These are phyloP conservation scores for Lasiodiplodia citricola DNA, from an alignment of 2,329 filamentous ascomycete genomes.

Conservation along the genomic window DNA sequence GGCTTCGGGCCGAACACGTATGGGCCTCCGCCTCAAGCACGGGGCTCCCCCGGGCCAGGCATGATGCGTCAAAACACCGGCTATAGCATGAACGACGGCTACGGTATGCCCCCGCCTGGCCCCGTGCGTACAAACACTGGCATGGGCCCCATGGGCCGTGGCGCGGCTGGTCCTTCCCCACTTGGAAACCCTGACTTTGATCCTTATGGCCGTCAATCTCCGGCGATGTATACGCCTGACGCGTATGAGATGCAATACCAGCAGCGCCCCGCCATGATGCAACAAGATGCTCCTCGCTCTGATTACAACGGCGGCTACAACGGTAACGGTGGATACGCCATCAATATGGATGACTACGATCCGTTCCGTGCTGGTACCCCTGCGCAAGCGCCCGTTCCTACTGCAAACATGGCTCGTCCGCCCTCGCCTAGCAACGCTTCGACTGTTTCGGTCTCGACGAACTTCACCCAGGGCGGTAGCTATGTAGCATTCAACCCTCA, in stretches of 20 bases:
- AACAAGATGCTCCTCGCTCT: not conserved
- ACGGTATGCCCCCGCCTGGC: conserved; percentile 11
- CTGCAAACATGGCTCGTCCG: conserved; percentile 9
- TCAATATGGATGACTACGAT: conserved; percentile 12
- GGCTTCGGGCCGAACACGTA: conserved; percentile 27
- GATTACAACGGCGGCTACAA: not conserved
- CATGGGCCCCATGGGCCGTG: conserved; percentile 15
- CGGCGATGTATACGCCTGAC: conserved; percentile 29
- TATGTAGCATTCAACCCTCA: conserved; percentile 19
- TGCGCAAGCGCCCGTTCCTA: not conserved
- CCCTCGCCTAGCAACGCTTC: conserved; percentile 16
- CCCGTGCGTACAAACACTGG: conserved; percentile 24
- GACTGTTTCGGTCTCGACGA: not conserved
- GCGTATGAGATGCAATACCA: conserved; percentile 26
- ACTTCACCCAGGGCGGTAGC: not conserved
- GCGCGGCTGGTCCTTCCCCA: conserved; percentile 7
- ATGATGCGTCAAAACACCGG: conserved; percentile 32
- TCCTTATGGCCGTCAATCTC: conserved; percentile 31
- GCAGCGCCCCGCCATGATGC: not conserved
- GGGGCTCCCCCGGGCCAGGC: conserved; percentile 36
- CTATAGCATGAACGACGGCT: conserved; percentile 29
- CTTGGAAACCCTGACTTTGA: conserved; percentile 12
- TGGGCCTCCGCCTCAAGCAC: conserved; percentile 39
- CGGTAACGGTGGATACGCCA: not conserved
- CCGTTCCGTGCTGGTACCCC: conserved; percentile 21